Evolutionary conservation across 768 basidiomycete genomes (phyloP), one percentile per base, ranked within the genome.

Genomic region (Amylocystis lapponica): DNA sequence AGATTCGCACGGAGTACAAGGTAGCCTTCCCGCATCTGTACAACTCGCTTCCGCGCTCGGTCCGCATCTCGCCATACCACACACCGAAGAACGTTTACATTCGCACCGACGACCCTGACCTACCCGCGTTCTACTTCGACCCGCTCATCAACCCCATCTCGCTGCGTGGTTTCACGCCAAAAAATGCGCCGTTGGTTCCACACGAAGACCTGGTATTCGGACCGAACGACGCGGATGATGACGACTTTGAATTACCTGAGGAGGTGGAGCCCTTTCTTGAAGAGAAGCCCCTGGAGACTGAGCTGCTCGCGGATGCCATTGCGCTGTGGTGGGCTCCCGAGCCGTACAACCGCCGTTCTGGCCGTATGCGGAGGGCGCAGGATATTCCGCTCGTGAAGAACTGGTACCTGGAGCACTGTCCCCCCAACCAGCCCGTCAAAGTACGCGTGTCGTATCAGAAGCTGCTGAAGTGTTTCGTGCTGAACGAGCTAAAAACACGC

Each of bases 361-460:
- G 96, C 1, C 78, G 85, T 32, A 98, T 86, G 76, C 79, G 94
- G 44, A 77, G 96, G 46, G 93, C 95, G 0, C 93, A 98, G 63
- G 96, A 99, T 60, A 64, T 99, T 1, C 93, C 95, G 2, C 72
- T 98, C 40, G 89, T 98, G 54, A 98, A 99, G 74, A 89, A 90
- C 55, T 99, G 94, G 90, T 99, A 98, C 58, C 74, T 97, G 22
- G 96, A 99, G 61, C 96, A 99, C 60, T 98, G 95, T 58, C 96
- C 96, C 25, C 91, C 94, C 0, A 84, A 83, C 33, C 93, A 96
- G 59, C 81, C 94, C 0, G 95, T 97, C 61, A 99, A 99, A 76
- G 90, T 98, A 56, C 85, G 96, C 49, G 96, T 99, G 0, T 98
- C 95, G 27, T 98, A 99, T 61, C 96, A 99, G 72, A 99, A 99